A percentile compares a stretch with the other conserved stretches of the same genome.
Conservation (phyloP, 1,139 yeast genomes). For the Debaryomycetaceae sp. region DNA sequence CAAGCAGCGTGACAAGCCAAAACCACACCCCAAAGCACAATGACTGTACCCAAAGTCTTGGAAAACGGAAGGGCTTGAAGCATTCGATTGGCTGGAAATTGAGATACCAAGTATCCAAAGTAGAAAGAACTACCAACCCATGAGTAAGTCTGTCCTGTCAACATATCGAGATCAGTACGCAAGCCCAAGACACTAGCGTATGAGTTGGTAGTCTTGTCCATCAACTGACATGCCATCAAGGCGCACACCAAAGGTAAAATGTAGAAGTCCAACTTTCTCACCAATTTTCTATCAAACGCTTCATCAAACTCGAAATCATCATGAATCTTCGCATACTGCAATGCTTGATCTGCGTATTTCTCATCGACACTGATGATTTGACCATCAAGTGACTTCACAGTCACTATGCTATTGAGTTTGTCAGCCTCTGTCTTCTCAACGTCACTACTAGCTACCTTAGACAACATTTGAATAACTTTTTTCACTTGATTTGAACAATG, state of each 20-base stretch:
- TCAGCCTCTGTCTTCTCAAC: background rate
- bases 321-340: background rate
- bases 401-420: background rate
- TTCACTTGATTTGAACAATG: too few relatives aligned
- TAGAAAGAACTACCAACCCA: constrained; percentile 60
- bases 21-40: constrained; percentile 28
- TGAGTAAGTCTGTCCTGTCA: constrained; percentile 44
- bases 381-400: background rate
- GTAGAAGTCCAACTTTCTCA: constrained; percentile 49
- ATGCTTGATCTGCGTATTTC: background rate
- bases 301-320: constrained; percentile 14
- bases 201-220: constrained; percentile 61
- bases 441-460: background rate
- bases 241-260: constrained; percentile 55
- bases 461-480: background rate
- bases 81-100: constrained; percentile 40
- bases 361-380: constrained; percentile 1
- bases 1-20: constrained; percentile 27
- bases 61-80: constrained; percentile 37
- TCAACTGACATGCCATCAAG: constrained; percentile 55
- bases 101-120: constrained; percentile 48
- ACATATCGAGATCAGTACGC: constrained; percentile 44
- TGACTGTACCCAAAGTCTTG: constrained; percentile 19
- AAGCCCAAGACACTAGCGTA: constrained; percentile 63
- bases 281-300: constrained; percentile 14